These are phyloP conservation scores for Microbotryum lychnidis-dioicae DNA, from an alignment of 1,284 basidiomycete species.

Conservation along the genomic window DNA sequence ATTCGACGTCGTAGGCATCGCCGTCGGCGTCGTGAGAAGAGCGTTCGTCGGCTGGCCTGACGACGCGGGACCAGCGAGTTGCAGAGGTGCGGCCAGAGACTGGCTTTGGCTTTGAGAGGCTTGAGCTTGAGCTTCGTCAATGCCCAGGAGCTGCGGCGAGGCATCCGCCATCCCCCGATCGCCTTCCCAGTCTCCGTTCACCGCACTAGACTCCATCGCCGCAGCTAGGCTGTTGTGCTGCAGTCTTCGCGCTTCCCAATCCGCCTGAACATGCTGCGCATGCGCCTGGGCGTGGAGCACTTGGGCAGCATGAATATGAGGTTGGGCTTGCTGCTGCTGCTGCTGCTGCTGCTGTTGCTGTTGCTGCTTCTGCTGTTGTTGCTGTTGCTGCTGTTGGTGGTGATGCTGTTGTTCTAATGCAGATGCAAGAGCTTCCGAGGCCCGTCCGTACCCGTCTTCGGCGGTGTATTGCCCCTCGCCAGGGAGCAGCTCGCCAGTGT, in stretches of 20 bases:
- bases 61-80: background rate
- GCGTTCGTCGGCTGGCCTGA: background rate
- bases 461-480: constrained; percentile 5
- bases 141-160: no score
- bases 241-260: no score
- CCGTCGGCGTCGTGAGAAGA: background rate
- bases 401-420: background rate
- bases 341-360: background rate
- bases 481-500: background rate
- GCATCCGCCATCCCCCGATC: no score
- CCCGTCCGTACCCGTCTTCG: constrained; percentile 1
- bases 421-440: constrained; percentile 1
- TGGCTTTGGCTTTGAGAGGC: constrained; percentile 15
- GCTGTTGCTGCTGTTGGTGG: background rate
- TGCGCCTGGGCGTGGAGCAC: no score
- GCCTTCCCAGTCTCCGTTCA: no score
- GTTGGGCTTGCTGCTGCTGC: constrained; percentile 2
- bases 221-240: no score
- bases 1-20: background rate
- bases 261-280: no score
- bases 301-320: background rate
- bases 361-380: background rate
- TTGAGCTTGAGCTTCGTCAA: background rate
- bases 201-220: no score
- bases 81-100: background rate